Evolutionary conservation across 106 monocot genomes (phyloP).

Genomic region (Dendrobium officinale): DNA sequence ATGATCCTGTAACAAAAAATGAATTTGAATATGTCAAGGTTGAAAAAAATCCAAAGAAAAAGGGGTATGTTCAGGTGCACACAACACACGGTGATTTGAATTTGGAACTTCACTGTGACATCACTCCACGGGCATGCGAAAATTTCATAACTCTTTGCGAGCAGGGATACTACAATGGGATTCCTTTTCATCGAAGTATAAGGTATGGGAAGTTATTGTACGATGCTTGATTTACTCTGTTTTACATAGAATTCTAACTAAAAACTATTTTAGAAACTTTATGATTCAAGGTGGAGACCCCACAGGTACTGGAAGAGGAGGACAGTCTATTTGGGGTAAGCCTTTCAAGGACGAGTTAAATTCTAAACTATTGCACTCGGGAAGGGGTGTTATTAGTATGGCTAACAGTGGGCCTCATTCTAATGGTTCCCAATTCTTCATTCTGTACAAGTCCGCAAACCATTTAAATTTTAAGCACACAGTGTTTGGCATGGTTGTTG

Average conservation of each 20-base stretch:
- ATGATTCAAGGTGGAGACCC: conserved; percentile 99
- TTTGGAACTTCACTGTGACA: conserved; percentile 89
- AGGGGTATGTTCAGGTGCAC: conserved; percentile 96
- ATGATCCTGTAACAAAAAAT: conserved; percentile 90
- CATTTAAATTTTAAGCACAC: conserved; percentile 97
- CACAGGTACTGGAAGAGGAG: conserved; percentile 88
- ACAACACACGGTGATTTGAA: conserved; percentile 95
- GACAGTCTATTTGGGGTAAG: conserved; percentile 94
- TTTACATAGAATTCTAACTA: conserved; percentile 2
- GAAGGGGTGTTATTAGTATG: conserved; percentile 95
- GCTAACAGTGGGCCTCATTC: conserved; percentile 97
- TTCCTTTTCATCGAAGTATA: conserved; percentile 84
- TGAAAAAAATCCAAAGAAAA: conserved; percentile 93
- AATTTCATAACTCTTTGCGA: conserved; percentile 97
- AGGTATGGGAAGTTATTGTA: conserved; percentile 36
- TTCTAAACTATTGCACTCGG: conserved; percentile 86
- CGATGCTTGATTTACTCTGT: not conserved
- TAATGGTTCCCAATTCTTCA: conserved; percentile 98
- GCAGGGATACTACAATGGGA: conserved; percentile 89
- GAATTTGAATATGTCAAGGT: conserved; percentile 90
- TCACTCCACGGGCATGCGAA: conserved; percentile 87
- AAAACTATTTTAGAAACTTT: conserved; percentile 58
- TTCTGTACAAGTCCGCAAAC: conserved; percentile 86
- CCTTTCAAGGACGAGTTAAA: conserved; percentile 98
- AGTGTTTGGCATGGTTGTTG: conserved; percentile 88